Evolutionary conservation across 352 stramenopile genomes (phyloP).

Genomic region (Pilasporangium apinafurcum): DNA sequence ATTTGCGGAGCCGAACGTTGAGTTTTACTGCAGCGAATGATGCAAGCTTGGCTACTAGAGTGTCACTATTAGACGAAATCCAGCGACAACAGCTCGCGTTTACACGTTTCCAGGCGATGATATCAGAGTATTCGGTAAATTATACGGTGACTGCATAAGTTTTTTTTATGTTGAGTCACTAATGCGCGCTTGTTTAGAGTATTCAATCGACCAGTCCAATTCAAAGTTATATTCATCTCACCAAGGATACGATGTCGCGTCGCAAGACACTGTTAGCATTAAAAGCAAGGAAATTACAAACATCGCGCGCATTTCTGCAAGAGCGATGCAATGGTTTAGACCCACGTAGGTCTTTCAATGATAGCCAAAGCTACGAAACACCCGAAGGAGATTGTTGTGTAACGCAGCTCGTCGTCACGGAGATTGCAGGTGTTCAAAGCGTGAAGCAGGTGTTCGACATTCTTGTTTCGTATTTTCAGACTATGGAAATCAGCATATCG

Average conservation of each 20-base stretch:
- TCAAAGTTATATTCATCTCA: conserved; percentile 7
- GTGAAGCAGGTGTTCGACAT: conserved; percentile 51
- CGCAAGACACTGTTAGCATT: conserved; percentile 5
- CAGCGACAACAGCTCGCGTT: conserved; percentile 23
- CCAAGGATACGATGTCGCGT: conserved; percentile 1
- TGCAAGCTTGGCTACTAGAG: no score
- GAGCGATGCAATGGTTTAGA: conserved; percentile 13
- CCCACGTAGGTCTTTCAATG: conserved; percentile 19
- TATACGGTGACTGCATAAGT: conserved; percentile 4
- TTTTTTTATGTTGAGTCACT: neutral
- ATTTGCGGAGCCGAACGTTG: conserved; percentile 21
- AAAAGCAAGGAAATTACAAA: conserved; percentile 6
- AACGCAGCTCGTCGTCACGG: conserved; percentile 50
- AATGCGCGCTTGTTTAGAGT: conserved; percentile 6
- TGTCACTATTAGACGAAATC: conserved; percentile 13
- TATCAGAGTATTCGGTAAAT: conserved; percentile 17
- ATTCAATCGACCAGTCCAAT: conserved; percentile 7
- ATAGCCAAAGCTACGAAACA: conserved; percentile 39
- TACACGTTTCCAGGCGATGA: conserved; percentile 15
- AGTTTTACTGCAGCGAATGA: no score
- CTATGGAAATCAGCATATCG: conserved; percentile 53
- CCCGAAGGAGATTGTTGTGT: conserved; percentile 35
- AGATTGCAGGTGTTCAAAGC: conserved; percentile 23
- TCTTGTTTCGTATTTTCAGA: conserved; percentile 44
- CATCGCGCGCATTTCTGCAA: conserved; percentile 19